phyloP scores from a whole-genome alignment of 345 rosid genomes.

The thale cress (Arabidopsis thaliana) region TAIR10.1 NC_003070.9:7763001-7763500 shows the following conservation, averaged over 20 bases:
- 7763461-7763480: background rate
- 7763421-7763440: too few species aligned
- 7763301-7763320: slow-evolving; percentile 29
- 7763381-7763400: background rate
- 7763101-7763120: slow-evolving; percentile 35
- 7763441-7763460: too few species aligned
- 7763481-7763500: slow-evolving; percentile 7
- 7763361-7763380: background rate
- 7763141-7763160: slow-evolving; percentile 38
- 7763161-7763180: slow-evolving; percentile 67
- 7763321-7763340: slow-evolving; percentile 34
- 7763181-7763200: slow-evolving; percentile 45
- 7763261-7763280: background rate
- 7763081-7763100: slow-evolving; percentile 48
- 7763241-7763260: slow-evolving; percentile 30
- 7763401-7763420: too few species aligned
- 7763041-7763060: slow-evolving; percentile 46
- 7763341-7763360: slow-evolving; percentile 25
- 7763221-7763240: slow-evolving; percentile 32
- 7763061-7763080: slow-evolving; percentile 49
- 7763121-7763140: slow-evolving; percentile 1
- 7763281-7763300: slow-evolving; percentile 34
- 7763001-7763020: slow-evolving; percentile 28
- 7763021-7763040: slow-evolving; percentile 35
- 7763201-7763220: slow-evolving; percentile 18